Evolutionary conservation across 2,329 filamentous ascomycete species (phyloP).

Genomic region (Fusarium longipes): DNA sequence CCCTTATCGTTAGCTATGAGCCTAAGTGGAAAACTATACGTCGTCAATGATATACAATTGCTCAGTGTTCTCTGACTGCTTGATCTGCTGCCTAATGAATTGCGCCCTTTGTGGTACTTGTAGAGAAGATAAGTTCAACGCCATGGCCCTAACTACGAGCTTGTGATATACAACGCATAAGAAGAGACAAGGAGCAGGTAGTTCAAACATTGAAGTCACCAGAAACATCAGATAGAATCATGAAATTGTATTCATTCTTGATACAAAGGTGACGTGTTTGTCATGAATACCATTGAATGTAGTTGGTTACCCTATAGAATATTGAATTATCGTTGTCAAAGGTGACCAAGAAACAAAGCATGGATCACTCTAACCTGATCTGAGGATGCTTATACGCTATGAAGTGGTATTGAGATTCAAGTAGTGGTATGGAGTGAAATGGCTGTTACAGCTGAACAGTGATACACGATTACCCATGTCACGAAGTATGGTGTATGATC

Average conservation of each 20-base stretch:
- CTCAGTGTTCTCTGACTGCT: background rate
- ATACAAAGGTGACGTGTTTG: background rate
- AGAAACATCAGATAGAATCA: background rate
- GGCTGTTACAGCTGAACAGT: background rate
- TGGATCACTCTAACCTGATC: background rate
- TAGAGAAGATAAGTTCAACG: too few relatives aligned
- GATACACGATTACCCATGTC: background rate
- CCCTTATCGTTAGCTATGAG: conserved; percentile 18
- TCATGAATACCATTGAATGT: background rate
- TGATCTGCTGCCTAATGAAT: background rate
- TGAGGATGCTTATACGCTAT: background rate
- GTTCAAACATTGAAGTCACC: too few relatives aligned
- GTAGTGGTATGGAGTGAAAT: background rate
- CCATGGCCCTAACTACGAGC: too few relatives aligned
- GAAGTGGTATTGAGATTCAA: background rate
- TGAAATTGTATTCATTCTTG: background rate
- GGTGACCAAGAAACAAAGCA: background rate
- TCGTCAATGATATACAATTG: conserved; percentile 21
- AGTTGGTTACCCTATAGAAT: background rate
- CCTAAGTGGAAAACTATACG: conserved; percentile 26
- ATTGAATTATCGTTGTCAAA: too few relatives aligned
- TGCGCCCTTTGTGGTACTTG: too few relatives aligned
- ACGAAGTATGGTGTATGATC: conserved; percentile 7
- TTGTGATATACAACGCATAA: background rate
- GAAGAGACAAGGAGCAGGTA: background rate